Conservation (phyloP, 306 rosid species). For the Prunus kanzakura region DNA sequence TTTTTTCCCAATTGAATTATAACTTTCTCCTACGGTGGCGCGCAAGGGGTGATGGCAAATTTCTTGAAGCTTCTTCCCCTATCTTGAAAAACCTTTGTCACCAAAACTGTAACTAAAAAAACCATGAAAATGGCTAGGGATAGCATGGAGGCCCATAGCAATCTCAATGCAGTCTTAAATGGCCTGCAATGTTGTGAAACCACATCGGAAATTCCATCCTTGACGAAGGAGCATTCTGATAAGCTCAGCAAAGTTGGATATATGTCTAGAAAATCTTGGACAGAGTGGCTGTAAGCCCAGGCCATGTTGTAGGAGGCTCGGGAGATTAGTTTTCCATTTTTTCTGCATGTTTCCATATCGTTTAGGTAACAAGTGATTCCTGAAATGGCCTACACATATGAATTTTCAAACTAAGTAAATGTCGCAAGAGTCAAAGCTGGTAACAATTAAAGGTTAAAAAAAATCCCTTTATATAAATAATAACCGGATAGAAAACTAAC, state of each 20-base stretch:
- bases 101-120: conserved; percentile 39
- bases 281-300: conserved; percentile 53
- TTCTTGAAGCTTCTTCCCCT: conserved; percentile 27
- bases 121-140: conserved; percentile 60
- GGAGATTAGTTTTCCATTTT: conserved; percentile 43
- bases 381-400: conserved; percentile 37
- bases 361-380: conserved; percentile 35
- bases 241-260: conserved; percentile 60
- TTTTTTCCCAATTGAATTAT: not conserved
- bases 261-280: conserved; percentile 54
- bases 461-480: no score
- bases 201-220: conserved; percentile 41
- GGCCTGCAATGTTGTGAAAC: conserved; percentile 64
- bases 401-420: not conserved
- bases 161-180: conserved; percentile 28
- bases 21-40: not conserved
- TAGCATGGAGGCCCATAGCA: conserved; percentile 52
- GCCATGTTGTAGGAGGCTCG: conserved; percentile 46
- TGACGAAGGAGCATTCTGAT: conserved; percentile 48
- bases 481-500: no score
- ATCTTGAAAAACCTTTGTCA: conserved; percentile 40
- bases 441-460: no score
- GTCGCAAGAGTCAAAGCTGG: no score
- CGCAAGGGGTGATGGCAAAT: conserved; percentile 19
- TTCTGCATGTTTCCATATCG: conserved; percentile 37